These are phyloP conservation scores for Hypoxylon sp. DNA, from an alignment of 2,329 filamentous ascomycete species.

Conservation along the genomic window DNA sequence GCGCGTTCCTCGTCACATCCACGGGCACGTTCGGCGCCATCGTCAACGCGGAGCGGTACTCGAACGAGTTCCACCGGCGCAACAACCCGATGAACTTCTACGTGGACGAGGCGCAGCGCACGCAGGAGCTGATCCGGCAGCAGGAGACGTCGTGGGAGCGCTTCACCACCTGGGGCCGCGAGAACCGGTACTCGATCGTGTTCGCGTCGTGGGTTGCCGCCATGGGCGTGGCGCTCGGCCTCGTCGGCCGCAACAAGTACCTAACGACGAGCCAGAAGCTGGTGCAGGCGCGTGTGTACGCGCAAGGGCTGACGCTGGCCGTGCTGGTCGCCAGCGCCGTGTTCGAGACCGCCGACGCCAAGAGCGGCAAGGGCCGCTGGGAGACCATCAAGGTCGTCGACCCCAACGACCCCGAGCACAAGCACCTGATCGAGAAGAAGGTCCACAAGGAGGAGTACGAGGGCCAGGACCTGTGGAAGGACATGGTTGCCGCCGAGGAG, in stretches of 20 bases:
- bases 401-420: conserved; percentile 85
- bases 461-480: conserved; percentile 94
- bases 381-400: conserved; percentile 87
- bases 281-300: conserved; percentile 94
- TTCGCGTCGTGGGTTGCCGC: conserved; percentile 84
- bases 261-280: conserved; percentile 86
- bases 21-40: conserved; percentile 88
- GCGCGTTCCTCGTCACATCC: conserved; percentile 89
- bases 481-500: conserved; percentile 89
- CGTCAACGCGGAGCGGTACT: conserved; percentile 83
- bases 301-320: conserved; percentile 88
- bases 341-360: conserved; percentile 85
- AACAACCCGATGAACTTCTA: conserved; percentile 78
- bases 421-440: conserved; percentile 87
- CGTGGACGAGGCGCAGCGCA: conserved; percentile 73
- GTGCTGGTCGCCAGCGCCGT: conserved; percentile 86
- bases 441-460: conserved; percentile 89
- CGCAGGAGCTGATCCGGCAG: conserved; percentile 68
- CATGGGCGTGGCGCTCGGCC: conserved; percentile 80
- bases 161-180: conserved; percentile 79
- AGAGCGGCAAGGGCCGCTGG: conserved; percentile 82
- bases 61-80: conserved; percentile 74
- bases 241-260: conserved; percentile 84
- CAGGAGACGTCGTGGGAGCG: conserved; percentile 72
- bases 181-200: conserved; percentile 90